Base-by-base conservation (phyloP, 805 yeast genomes). In the Candida incommunis region DNA sequence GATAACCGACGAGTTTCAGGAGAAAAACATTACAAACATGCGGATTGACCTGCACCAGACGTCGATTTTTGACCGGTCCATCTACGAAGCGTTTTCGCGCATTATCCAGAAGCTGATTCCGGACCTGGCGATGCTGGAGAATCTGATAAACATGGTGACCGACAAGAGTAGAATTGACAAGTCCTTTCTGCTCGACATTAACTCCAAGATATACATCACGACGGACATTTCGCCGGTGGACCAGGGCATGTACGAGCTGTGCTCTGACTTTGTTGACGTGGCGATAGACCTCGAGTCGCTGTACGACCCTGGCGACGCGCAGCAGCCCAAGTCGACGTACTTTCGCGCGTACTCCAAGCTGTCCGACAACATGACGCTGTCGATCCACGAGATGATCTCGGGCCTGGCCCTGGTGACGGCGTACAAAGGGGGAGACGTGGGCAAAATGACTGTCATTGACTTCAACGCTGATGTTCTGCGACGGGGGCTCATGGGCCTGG, bases 151-250 rank as follows among this genome's bases (percentile, higher is more conserved):
- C 61, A 76, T 85, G 51, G 67, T 92, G 48, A 88, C 90, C 51
- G 87, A 84, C 50, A 92, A 87, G 58, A 81, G 88, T 13, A 82
- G 83, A 22, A 82, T 92, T 49, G 98, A 92, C 52, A 92, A 92
- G 66, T 90, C 92, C 18, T 92, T 88, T 55, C 61, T 92, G 46
- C 90, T 92, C 56, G 98, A 92, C 59, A 77, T 90, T 22, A 83
- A 84, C 56, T 82, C 95, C 16, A 92, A 92, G 60, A 84, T 92
- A 20, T 92, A 90, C 59, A 87, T 90, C 42, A 96, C 96, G 3
- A 90, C 97, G 0, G 98, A 92, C 61, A 83, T 95, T 0, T 79
- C 88, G 1, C 96, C 97, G 0, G 95, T 90, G 34, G 97, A 90
- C 63, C 82, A 86, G 35, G 95, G 87, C 57, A 84, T 94, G 0